A percentile compares a stretch with the other conserved stretches of the same genome.
phyloP scores from a whole-genome alignment of 345 rosid species.

The Conringia planisiliqua region DNA sequence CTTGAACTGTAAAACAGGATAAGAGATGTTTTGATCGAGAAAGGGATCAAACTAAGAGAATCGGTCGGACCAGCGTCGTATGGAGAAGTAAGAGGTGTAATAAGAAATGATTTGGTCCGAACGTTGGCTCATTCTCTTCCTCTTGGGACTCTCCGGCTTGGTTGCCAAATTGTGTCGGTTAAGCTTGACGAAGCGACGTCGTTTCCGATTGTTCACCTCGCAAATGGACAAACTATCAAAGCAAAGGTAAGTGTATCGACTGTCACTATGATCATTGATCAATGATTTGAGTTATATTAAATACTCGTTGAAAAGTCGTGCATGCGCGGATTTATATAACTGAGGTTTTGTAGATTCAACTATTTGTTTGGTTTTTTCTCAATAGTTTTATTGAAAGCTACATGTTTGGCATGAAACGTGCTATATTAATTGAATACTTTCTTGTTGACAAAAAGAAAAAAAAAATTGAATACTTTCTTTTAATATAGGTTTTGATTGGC shows the following conservation, averaged over 20 bases:
- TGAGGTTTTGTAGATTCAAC: too few species aligned
- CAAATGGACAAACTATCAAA: constrained; percentile 35
- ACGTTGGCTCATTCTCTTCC: constrained; percentile 47
- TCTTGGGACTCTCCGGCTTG: constrained; percentile 33
- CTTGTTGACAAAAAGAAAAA: too few species aligned
- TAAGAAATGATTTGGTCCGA: constrained; percentile 44
- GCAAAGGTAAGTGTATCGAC: constrained; percentile 35
- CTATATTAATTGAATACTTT: neutral
- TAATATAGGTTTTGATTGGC: constrained; percentile 40
- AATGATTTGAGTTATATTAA: too few species aligned
- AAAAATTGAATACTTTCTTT: neutral
- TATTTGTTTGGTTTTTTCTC: too few species aligned
- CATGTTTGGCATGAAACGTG: constrained; percentile 4
- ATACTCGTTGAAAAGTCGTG: too few species aligned
- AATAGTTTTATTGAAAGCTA: too few species aligned
- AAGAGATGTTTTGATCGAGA: constrained; percentile 15
- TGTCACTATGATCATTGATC: too few species aligned
- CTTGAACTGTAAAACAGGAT: constrained; percentile 4
- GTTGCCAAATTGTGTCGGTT: constrained; percentile 35
- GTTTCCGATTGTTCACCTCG: constrained; percentile 30
- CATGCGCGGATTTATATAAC: too few species aligned
- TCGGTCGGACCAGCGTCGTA: neutral
- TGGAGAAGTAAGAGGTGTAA: constrained; percentile 52
- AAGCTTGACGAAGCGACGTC: constrained; percentile 33
- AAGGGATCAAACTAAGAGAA: constrained; percentile 20